Conservation (phyloP, 73 alveolate genomes). For the Halteria grandinella region DNA sequence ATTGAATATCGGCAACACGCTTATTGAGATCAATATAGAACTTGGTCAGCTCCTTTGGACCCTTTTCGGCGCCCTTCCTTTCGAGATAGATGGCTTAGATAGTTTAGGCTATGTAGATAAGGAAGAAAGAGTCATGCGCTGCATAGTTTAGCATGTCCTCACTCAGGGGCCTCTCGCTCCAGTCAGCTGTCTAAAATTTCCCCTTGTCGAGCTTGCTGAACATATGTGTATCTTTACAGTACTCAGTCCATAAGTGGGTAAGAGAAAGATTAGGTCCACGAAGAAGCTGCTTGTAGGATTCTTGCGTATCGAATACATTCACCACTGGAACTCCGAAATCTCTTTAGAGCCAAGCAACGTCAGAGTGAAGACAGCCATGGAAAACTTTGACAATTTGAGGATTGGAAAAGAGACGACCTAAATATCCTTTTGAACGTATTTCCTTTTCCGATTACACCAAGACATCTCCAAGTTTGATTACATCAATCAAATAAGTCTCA, state of each 20-base stretch:
- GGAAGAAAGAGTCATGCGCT: conserved; percentile 82
- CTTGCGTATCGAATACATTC: conserved; percentile 93
- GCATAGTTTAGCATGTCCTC: conserved; percentile 78
- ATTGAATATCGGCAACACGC: conserved; percentile 42
- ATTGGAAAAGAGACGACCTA: neutral
- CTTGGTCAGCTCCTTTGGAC: conserved; percentile 51
- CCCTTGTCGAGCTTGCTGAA: conserved; percentile 36
- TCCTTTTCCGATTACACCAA: neutral
- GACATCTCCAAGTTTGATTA: neutral
- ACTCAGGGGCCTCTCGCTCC: conserved; percentile 86
- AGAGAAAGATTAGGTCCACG: conserved; percentile 48
- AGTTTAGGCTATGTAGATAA: conserved; percentile 73
- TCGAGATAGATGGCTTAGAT: no score
- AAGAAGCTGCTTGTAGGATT: conserved; percentile 21
- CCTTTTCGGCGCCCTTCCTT: no score
- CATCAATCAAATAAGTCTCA: neutral
- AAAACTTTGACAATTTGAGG: neutral
- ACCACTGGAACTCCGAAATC: conserved; percentile 94
- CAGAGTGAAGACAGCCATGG: conserved; percentile 38
- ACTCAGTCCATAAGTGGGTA: conserved; percentile 74
- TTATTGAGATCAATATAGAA: conserved; percentile 43
- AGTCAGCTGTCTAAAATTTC: conserved; percentile 75
- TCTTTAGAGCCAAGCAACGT: conserved; percentile 95
- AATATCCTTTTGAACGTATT: neutral
- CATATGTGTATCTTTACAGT: conserved; percentile 75